Evolutionary conservation across 176 grass and related monocot genomes (phyloP).

Genomic region (Oryza punctata): DNA sequence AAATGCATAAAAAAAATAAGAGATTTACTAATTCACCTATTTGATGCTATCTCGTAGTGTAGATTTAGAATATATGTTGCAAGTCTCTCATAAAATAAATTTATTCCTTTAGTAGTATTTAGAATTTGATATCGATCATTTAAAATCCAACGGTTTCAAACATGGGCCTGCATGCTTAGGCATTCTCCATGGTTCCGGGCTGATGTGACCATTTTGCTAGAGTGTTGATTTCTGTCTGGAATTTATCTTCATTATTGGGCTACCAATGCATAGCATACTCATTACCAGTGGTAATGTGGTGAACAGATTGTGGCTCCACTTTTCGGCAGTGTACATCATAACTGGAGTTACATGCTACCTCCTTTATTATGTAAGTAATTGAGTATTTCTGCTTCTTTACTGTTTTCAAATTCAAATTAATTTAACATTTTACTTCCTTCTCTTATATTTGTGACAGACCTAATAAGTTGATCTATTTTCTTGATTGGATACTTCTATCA

Average conservation of each 20-base stretch:
- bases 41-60: not conserved
- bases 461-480: too few relatives aligned
- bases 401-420: slow-evolving; percentile 49
- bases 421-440: not conserved
- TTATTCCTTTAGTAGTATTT: not conserved
- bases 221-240: slow-evolving; percentile 1
- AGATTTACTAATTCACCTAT: not conserved
- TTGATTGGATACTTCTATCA: not conserved
- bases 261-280: slow-evolving; percentile 2
- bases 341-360: slow-evolving; percentile 84
- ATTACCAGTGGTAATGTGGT: slow-evolving; percentile 30
- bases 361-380: slow-evolving; percentile 80
- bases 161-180: not conserved
- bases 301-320: slow-evolving; percentile 97
- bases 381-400: not conserved
- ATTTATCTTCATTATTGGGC: slow-evolving; percentile 14
- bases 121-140: not conserved
- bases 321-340: slow-evolving; percentile 82
- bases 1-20: not conserved
- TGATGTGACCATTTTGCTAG: not conserved
- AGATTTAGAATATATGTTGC: not conserved
- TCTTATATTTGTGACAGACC: too few relatives aligned
- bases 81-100: not conserved
- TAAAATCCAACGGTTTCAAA: not conserved
- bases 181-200: not conserved